Conservation (phyloP, 192 early-diverging fungal species). For the Phlyctochytrium bullatum region DNA sequence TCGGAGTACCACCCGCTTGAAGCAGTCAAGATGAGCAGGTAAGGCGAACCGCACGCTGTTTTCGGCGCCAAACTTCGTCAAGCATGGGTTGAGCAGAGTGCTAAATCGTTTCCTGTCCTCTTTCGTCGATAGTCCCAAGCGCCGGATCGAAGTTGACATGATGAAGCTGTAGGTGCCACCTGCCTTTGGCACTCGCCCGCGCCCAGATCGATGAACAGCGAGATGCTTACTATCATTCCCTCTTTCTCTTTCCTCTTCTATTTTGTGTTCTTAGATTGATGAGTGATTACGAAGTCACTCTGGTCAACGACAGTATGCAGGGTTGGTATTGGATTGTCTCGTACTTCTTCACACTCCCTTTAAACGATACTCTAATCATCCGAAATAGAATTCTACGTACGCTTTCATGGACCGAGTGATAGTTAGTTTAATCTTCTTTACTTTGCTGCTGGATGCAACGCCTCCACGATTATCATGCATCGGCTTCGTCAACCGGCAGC, state of each 20-base stretch:
- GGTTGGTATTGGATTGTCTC: too few species aligned
- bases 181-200: neutral
- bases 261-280: slow-evolving; percentile 69
- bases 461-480: slow-evolving; percentile 1
- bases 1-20: too few species aligned
- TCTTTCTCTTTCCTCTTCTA: slow-evolving; percentile 5
- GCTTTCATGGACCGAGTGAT: slow-evolving; percentile 89
- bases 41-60: too few species aligned
- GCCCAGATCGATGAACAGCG: too few species aligned
- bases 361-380: neutral
- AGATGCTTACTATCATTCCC: neutral
- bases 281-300: slow-evolving; percentile 98
- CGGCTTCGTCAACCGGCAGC: slow-evolving; percentile 3
- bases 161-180: slow-evolving; percentile 70
- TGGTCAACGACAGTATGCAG: slow-evolving; percentile 99
- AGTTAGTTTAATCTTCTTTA: slow-evolving; percentile 59
- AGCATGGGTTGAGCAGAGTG: too few species aligned
- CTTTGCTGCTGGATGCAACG: too few species aligned
- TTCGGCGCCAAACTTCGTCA: too few species aligned
- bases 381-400: slow-evolving; percentile 82
- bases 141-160: slow-evolving; percentile 37
- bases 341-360: too few species aligned
- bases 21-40: too few species aligned
- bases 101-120: neutral
- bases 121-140: slow-evolving; percentile 17